phyloP scores from a whole-genome alignment of 257 asterid species.

The Przewalskia tangutica region DNA sequence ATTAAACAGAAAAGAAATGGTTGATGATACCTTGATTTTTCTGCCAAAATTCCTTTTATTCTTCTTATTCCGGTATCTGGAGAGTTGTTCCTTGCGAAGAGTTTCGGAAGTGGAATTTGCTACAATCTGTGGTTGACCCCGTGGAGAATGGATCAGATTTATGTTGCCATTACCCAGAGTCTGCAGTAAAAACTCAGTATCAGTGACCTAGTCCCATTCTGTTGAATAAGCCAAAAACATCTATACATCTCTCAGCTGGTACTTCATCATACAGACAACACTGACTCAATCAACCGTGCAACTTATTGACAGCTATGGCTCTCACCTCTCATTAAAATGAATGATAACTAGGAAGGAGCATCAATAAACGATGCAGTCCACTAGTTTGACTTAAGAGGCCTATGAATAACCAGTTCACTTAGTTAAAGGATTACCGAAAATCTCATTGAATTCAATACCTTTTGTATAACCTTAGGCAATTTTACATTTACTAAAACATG shows the following conservation, averaged over 20 bases:
- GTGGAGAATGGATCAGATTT: conserved; percentile 38
- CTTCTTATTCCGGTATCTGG: conserved; percentile 78
- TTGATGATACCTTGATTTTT: conserved; percentile 60
- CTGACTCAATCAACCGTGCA: conserved; percentile 3
- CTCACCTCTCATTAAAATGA: neutral
- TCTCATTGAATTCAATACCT: neutral
- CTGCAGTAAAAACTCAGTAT: conserved; percentile 77
- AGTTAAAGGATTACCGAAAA: neutral
- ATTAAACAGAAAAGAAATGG: neutral
- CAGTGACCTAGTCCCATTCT: conserved; percentile 44
- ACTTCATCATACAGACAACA: conserved; percentile 26
- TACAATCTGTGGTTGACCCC: conserved; percentile 31
- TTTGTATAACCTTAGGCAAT: neutral
- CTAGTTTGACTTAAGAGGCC: neutral
- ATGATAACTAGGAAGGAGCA: neutral
- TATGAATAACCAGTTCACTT: neutral
- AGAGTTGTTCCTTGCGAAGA: conserved; percentile 65
- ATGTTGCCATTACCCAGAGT: conserved; percentile 43
- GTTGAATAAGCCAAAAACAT: conserved; percentile 43
- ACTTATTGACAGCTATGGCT: neutral
- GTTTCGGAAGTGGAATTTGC: conserved; percentile 42
- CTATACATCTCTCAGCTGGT: conserved; percentile 49
- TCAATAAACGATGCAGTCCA: neutral
- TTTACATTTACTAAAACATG: neutral
- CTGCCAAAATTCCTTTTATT: conserved; percentile 80